phyloP scores from a whole-genome alignment of 2,329 filamentous ascomycete species.

The Exophiala xenobiotica region DNA sequence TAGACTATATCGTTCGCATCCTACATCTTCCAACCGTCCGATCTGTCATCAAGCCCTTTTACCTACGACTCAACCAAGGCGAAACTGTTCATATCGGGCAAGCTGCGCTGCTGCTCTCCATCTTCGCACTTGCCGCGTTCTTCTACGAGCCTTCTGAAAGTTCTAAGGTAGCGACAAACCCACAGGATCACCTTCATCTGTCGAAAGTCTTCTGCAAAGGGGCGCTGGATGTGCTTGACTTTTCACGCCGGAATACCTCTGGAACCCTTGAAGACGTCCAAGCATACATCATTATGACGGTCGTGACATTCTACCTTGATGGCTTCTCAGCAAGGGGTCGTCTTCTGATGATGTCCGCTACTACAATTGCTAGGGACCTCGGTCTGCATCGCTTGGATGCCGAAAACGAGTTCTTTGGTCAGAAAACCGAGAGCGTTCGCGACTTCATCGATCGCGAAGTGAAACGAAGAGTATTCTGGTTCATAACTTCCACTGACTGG shows the following conservation, averaged over 20 bases:
- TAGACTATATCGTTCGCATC: slow-evolving; percentile 29
- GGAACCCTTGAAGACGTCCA: slow-evolving; percentile 15
- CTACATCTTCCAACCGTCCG: slow-evolving; percentile 29
- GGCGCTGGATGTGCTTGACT: slow-evolving; percentile 15
- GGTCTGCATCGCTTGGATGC: slow-evolving; percentile 38
- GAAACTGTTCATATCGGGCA: slow-evolving; percentile 26
- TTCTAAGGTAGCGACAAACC: slow-evolving; percentile 23
- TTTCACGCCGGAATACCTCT: slow-evolving; percentile 8
- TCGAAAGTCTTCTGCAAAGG: slow-evolving; percentile 9
- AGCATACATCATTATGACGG: slow-evolving; percentile 10
- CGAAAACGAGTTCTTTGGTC: slow-evolving; percentile 17
- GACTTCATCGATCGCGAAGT: slow-evolving; percentile 37
- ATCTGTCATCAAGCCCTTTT: slow-evolving; percentile 29
- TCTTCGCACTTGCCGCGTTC: slow-evolving; percentile 31
- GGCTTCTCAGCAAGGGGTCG: slow-evolving; percentile 13
- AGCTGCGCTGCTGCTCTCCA: slow-evolving; percentile 32
- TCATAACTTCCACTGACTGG: slow-evolving; percentile 44
- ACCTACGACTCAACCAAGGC: slow-evolving; percentile 26
- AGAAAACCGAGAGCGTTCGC: slow-evolving; percentile 13
- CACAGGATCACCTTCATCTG: not conserved
- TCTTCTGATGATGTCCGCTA: not conserved
- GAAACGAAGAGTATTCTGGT: slow-evolving; percentile 44
- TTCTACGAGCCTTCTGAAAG: slow-evolving; percentile 27
- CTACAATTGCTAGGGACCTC: slow-evolving; percentile 33
- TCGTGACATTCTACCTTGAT: slow-evolving; percentile 15